Conservation (phyloP, 306 rosid genomes). For the Prosopis cineraria region DNA sequence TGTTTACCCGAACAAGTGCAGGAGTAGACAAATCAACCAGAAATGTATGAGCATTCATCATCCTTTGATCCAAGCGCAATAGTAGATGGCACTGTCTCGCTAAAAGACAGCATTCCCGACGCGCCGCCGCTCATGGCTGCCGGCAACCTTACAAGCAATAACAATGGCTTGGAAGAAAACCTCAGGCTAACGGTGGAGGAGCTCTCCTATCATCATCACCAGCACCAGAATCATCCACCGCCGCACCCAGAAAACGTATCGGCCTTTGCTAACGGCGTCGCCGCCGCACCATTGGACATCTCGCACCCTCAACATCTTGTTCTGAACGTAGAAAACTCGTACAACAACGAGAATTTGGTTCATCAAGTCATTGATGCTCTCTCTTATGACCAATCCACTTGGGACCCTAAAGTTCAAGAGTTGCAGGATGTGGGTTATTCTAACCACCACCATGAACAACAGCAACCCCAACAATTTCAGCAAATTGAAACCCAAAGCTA, state of each 20-base stretch:
- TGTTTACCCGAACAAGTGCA: conserved; percentile 26
- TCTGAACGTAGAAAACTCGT: conserved; percentile 46
- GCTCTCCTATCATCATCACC: conserved; percentile 51
- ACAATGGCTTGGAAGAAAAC: conserved; percentile 48
- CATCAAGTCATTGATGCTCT: conserved; percentile 40
- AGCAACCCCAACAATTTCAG: conserved; percentile 53
- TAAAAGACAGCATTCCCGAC: conserved; percentile 25
- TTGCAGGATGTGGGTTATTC: conserved; percentile 43
- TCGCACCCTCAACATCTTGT: conserved; percentile 49
- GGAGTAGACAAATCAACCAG: conserved; percentile 36
- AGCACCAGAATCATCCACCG: conserved; percentile 46
- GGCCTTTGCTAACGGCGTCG: conserved; percentile 25
- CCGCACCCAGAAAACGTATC: conserved; percentile 38
- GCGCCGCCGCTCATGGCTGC: conserved; percentile 24
- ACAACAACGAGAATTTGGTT: conserved; percentile 37
- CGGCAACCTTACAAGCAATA: conserved; percentile 26
- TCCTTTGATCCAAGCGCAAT: conserved; percentile 66
- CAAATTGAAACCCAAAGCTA: conserved; percentile 45
- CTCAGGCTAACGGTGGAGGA: conserved; percentile 59
- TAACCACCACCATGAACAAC: conserved; percentile 43
- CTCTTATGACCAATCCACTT: conserved; percentile 44
- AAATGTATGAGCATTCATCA: conserved; percentile 51
- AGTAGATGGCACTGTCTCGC: conserved; percentile 42
- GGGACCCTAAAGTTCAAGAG: conserved; percentile 57
- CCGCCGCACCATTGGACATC: conserved; percentile 43